These are phyloP conservation scores for Xeromyces bisporus DNA, from an alignment of 495 filamentous ascomycete species.

Conservation along the genomic window DNA sequence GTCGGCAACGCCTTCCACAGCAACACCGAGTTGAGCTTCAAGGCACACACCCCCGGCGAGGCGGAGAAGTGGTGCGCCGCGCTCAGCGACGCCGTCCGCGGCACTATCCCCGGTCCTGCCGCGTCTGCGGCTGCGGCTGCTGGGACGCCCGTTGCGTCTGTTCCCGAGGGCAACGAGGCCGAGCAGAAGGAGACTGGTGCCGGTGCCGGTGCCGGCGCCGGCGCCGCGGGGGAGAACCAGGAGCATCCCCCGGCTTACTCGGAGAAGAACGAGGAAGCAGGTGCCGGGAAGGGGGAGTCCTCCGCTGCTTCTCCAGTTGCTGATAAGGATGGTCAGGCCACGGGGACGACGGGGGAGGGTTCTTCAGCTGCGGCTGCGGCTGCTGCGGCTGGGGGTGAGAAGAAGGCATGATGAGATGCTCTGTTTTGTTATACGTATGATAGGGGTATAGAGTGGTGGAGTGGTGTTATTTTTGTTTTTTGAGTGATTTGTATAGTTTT, in stretches of 20 bases:
- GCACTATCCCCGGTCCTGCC: conserved; percentile 3
- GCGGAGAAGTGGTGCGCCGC: conserved; percentile 71
- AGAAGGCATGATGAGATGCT: conserved; percentile 4
- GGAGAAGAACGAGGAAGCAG: conserved; percentile 9
- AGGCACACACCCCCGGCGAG: conserved; percentile 55
- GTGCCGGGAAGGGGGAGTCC: conserved; percentile 1
- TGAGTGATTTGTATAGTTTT: conserved; percentile 5
- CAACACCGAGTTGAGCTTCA: conserved; percentile 48
- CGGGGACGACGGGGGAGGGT: background rate
- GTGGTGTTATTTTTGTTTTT: conserved; percentile 12
- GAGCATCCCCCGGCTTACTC: conserved; percentile 12
- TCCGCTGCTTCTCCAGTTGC: background rate
- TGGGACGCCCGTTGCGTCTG: conserved; percentile 1
- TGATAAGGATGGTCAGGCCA: background rate
- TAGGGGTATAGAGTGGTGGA: conserved; percentile 9
- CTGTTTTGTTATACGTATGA: no score
- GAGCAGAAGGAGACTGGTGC: no score
- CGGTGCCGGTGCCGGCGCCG: conserved; percentile 1
- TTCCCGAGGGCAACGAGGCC: conserved; percentile 2
- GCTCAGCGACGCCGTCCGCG: conserved; percentile 32
- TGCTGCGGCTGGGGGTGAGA: conserved; percentile 2
- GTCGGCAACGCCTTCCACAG: conserved; percentile 42
- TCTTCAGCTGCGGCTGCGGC: background rate
- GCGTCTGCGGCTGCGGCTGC: conserved; percentile 3
- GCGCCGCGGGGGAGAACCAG: conserved; percentile 1